Evolutionary conservation across 2,329 filamentous ascomycete species (phyloP).

Genomic region (Aspergillus sp.): DNA sequence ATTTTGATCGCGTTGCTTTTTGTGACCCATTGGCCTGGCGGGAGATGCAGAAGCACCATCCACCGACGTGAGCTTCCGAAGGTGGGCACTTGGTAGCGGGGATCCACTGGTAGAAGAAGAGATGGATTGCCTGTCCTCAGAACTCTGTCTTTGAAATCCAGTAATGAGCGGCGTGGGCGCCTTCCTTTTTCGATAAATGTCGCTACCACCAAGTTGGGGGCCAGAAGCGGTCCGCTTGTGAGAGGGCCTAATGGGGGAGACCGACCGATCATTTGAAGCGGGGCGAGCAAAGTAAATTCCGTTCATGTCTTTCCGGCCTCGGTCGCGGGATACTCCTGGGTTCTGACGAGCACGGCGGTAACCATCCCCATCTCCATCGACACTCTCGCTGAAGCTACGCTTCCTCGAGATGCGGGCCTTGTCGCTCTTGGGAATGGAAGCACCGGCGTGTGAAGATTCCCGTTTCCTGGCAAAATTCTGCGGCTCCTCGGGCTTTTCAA

Average conservation of each 20-base stretch:
- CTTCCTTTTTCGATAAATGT: slow-evolving; percentile 29
- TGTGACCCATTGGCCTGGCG: slow-evolving; percentile 62
- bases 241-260: slow-evolving; percentile 30
- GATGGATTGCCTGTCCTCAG: slow-evolving; percentile 41
- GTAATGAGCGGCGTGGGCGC: slow-evolving; percentile 36
- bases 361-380: slow-evolving; percentile 25
- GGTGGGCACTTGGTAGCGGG: slow-evolving; percentile 34
- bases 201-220: slow-evolving; percentile 19
- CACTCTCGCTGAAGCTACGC: slow-evolving; percentile 33
- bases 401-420: slow-evolving; percentile 25
- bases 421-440: slow-evolving; percentile 10
- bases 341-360: slow-evolving; percentile 16
- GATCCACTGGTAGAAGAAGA: slow-evolving; percentile 43
- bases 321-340: slow-evolving; percentile 11
- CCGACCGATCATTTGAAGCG: slow-evolving; percentile 28
- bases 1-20: slow-evolving; percentile 86
- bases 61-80: slow-evolving; percentile 37
- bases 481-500: slow-evolving; percentile 30
- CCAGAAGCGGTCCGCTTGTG: slow-evolving; percentile 35
- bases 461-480: slow-evolving; percentile 18
- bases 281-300: slow-evolving; percentile 22
- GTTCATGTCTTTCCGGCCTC: slow-evolving; percentile 23
- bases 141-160: slow-evolving; percentile 38
- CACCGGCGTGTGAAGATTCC: slow-evolving; percentile 12
- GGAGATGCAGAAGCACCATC: slow-evolving; percentile 55